Base-by-base conservation (phyloP, 2,329 filamentous ascomycete genomes). In the Xylariaceae sp. region DNA sequence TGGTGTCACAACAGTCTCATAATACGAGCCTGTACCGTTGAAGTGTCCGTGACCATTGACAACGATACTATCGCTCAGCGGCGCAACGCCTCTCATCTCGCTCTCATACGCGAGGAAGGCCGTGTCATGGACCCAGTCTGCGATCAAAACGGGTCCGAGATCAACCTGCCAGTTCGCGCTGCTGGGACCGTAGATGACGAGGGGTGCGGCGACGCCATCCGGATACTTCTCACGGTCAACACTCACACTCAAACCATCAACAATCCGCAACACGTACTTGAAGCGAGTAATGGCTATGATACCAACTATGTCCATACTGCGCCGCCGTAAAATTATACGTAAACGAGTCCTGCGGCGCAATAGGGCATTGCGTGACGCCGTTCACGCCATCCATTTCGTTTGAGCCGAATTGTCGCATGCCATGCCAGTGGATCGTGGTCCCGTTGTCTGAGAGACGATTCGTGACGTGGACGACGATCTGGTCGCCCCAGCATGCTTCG, bases 371-470 rank as follows among this genome's bases (percentile, higher is more conserved):
- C 0, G 77, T 81, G 17, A 81, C 71, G 5, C 72, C 72, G 0
- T 69, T 73, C 3, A 86, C 83, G 56, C 85, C 85, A 64, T 88
- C 85, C 55, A 81, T 75, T 58, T 80, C 73, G 64, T 79, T 81
- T 52, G 76, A 81, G 66, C 78, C 74, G 61, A 78, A 74, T 67
- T 88, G 83, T 5, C 82, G 78, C 39, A 88, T 73, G 18, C 84
- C 86, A 65, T 88, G 85, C 73, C 79, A 88, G 67, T 88, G 85
- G 15, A 87, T 80, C 1, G 77, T 77, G 6, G 83, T 87, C 37
- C 84, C 83, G 62, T 88, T 87, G 62, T 77, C 75, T 65, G 62
- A 50, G 42, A 77, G 60, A 1, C 68, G 68, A 68, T 86, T 88
- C 39, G 73, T 80, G 5, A 88, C 78, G 55, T 80, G 80, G 10